Evolutionary conservation across 208 protist genomes (phyloP), one percentile per base, ranked within the genome.

Genomic region (Leishmania lainsoni): DNA sequence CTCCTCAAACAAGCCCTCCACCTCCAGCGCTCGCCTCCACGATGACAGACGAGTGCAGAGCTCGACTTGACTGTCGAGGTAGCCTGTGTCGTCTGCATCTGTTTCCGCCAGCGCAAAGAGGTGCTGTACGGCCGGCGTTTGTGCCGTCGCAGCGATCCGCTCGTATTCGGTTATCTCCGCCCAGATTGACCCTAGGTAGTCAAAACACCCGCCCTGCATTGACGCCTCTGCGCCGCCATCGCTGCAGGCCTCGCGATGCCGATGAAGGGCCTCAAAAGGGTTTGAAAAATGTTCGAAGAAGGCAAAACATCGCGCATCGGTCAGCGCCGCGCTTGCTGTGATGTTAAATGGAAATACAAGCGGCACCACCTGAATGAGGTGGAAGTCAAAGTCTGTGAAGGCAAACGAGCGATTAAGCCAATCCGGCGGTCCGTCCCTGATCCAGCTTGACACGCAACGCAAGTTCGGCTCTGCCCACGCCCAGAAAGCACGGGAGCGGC

Each of bases 271-370:
- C 45, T 61, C 58, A 69, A 91, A 93, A 5, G 90, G 91, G 26
- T 86, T 91, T 1, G 73, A 29, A 52, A 77, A 84, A 5, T 71
- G 77, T 4, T 86, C 51, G 81, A 97, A 97, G 68, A 92, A 97
- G 0, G 87, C 78, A 83, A 95, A 97, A 0, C 87, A 77, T 42
- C 71, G 66, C 29, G 78, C 56, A 45, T 96, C 92, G 22, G 39
- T 20, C 39, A 98, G 85, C 42, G 94, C 84, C 39, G 14, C 69
- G 14, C 73, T 76, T 1, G 59, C 56, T 0, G 91, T 86, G 39
- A 97, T 90, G 81, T 92, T 75, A 61, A 90, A 97, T 5, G 94
- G 93, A 74, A 94, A 95, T 9, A 98, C 81, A 17, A 98, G 88
- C 35, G 94, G 94, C 22, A 79, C 73, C 14, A 97, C 91, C 5